Evolutionary conservation across 1,284 basidiomycete genomes (phyloP), one percentile per base, ranked within the genome.

Genomic region (Hortiboletus rubellus): DNA sequence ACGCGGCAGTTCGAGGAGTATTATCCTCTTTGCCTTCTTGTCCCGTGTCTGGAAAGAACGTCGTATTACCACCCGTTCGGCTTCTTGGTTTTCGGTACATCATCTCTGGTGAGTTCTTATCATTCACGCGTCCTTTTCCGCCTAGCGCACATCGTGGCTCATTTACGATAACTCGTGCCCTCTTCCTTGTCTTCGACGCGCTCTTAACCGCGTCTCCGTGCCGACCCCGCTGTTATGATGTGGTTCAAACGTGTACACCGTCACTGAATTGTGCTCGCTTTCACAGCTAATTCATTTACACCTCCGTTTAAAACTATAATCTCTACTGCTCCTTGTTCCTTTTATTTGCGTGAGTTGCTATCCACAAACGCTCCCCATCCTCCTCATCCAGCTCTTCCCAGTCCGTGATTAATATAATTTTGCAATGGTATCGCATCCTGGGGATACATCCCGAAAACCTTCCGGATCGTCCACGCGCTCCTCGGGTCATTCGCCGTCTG

Each of bases 391-490:
- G 46, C 31, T 63, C 50, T 51, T 46, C 50, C 40, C 58, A 74
- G 74, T 60, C 52, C 59, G 68, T 67, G 66, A 64, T 67, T 71
- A 68, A 66, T 71, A 61, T 62, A 65, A 59, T 58, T 59, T 58
- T 61, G 61, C 63, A 60, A 87, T 87, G 85, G 81, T 82, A 60
- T 72, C 72, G 62, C 76, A 73, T 65, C 68, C 71, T 72, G 79
- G 78, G 57, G 74, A 77, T 59, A 77, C 81, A 46, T 79, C 84
- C 36, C 81, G 84, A 68, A 87, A 87, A 68, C 83, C 84, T 47
- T 87, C 87, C 48, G 82, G 80, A 55, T 85, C 86, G 31, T 85
- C 87, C 33, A 80, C 80, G 18, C 84, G 81, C 54, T 87, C 87
- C 52, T 76, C 77, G 49, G 76, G 78, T 36, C 86, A 82, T 63